Evolutionary conservation across 1,284 basidiomycete species (phyloP).

Genomic region (Xerocomus cyaneibrunnescens): DNA sequence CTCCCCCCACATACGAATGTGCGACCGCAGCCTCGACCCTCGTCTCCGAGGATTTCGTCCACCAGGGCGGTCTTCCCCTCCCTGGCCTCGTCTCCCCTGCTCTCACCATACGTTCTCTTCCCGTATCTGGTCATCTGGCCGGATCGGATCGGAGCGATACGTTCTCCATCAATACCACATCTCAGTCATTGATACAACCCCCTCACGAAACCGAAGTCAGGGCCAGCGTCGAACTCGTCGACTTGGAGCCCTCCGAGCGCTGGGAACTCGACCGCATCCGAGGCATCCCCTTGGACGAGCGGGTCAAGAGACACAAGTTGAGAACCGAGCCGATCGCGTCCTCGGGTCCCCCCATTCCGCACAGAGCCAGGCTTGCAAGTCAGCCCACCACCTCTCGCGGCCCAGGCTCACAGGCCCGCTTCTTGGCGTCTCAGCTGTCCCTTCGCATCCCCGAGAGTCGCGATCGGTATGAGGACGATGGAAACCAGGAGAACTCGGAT

Average conservation of each 20-base stretch:
- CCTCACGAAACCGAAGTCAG: conserved; percentile 25
- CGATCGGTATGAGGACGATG: conserved; percentile 34
- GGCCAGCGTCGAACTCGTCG: conserved; percentile 33
- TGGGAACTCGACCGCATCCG: conserved; percentile 34
- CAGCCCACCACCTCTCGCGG: conserved; percentile 32
- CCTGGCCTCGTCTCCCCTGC: conserved; percentile 27
- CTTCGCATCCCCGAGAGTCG: conserved; percentile 35
- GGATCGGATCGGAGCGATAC: conserved; percentile 28
- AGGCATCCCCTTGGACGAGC: conserved; percentile 33
- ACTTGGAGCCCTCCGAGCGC: conserved; percentile 32
- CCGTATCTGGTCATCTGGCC: conserved; percentile 12
- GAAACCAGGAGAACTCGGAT: conserved; percentile 32
- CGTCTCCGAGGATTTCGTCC: conserved; percentile 32
- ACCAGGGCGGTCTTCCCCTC: conserved; percentile 26
- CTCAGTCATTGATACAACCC: conserved; percentile 14
- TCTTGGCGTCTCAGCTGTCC: conserved; percentile 34
- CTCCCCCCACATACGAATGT: conserved; percentile 33
- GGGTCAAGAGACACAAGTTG: conserved; percentile 27
- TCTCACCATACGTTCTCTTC: conserved; percentile 29
- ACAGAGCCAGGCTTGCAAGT: conserved; percentile 31
- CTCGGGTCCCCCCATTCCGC: conserved; percentile 10
- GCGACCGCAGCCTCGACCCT: conserved; percentile 34
- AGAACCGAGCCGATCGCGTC: conserved; percentile 12
- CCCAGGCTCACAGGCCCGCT: conserved; percentile 33
- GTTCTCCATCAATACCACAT: conserved; percentile 21